A percentile compares a stretch with the other conserved stretches of the same genome.
Evolutionary conservation across 495 filamentous ascomycete genomes (phyloP).

Genomic region (Penicillium manginii): DNA sequence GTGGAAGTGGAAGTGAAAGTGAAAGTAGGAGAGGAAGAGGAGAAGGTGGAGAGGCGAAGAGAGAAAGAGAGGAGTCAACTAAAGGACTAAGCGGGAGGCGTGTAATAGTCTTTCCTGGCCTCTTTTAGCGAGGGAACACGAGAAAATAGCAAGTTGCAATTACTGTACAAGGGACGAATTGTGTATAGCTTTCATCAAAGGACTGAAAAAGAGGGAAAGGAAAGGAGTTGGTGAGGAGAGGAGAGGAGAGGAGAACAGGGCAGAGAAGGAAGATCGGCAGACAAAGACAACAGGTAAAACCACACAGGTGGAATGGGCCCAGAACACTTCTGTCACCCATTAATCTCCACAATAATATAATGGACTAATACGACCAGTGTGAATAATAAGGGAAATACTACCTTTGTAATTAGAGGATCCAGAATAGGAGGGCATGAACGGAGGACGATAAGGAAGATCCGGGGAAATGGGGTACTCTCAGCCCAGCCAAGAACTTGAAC

Average conservation of each 20-base stretch:
- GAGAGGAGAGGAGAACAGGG: not conserved
- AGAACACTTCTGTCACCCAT: not conserved
- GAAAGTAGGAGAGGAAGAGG: constrained; percentile 9
- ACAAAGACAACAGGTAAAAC: too few relatives aligned
- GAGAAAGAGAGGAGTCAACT: constrained; percentile 25
- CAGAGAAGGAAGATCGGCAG: constrained; percentile 10
- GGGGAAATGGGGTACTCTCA: too few relatives aligned
- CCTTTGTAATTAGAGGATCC: too few relatives aligned
- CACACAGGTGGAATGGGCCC: not conserved
- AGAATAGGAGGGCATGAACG: not conserved
- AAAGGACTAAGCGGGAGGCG: constrained; percentile 3
- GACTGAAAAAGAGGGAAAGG: not conserved
- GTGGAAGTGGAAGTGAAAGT: constrained; percentile 10
- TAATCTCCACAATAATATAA: too few relatives aligned
- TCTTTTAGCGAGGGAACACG: constrained; percentile 7
- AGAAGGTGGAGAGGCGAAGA: not conserved
- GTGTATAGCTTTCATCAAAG: not conserved
- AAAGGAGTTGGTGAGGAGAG: not conserved
- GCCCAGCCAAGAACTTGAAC: constrained; percentile 5
- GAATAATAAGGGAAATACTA: too few relatives aligned
- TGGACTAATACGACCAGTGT: too few relatives aligned
- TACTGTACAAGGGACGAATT: not conserved
- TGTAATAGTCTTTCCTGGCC: constrained; percentile 15
- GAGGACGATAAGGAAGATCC: constrained; percentile 19
- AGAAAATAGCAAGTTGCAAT: not conserved